Evolutionary conservation across 345 rosid genomes (phyloP), one percentile per base, ranked within the genome.

Genomic region (Salix dunnii): DNA sequence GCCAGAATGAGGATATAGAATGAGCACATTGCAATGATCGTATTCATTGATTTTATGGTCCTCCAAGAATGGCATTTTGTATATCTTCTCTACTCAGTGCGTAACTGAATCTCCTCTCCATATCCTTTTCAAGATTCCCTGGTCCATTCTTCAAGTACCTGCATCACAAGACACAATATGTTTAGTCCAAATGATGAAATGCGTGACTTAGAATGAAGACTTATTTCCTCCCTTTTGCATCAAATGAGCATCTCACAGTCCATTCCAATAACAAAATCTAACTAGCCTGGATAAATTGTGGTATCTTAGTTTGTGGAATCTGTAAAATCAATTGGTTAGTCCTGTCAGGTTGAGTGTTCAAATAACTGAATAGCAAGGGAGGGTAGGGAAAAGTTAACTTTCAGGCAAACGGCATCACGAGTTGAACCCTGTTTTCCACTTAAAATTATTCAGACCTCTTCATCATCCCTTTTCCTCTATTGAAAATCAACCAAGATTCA

Each of bases 81-180:
- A 91, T 89, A 83, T 95, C 99, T 71, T 93, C 95, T 82, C 98
- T 88, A 72, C 97, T 94, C 84, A 94, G 82, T 28, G 98, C 97
- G 74, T 94, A 92, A 62, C 97, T 94, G 87, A 94, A 96, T 85
- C 98, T 91, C 81, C 99, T 91, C 81, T 93, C 99, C 72, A 95
- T 80, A 60, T 95, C 99, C 75, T 91, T 93, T 74, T 96, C 97
- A 4, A 95, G 93, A 84, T 79, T 90, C 13, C 96, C 98, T 13
- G 97, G 94, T n/a, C 98, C 98, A 76, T 80, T 91, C 88, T 88
- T 96, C 84, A 91, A 78, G 86, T 96, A 93, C 91, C 98, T 96
- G 94, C 75, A 49, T 55, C 43, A 71, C 21, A 78, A 35, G 31
- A 73, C 16, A 72, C 30, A 30, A 27, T 55, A 42, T 51, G 70